Base-by-base conservation (phyloP, 148 eudicot genomes). In the Diospyros lotus region DNA sequence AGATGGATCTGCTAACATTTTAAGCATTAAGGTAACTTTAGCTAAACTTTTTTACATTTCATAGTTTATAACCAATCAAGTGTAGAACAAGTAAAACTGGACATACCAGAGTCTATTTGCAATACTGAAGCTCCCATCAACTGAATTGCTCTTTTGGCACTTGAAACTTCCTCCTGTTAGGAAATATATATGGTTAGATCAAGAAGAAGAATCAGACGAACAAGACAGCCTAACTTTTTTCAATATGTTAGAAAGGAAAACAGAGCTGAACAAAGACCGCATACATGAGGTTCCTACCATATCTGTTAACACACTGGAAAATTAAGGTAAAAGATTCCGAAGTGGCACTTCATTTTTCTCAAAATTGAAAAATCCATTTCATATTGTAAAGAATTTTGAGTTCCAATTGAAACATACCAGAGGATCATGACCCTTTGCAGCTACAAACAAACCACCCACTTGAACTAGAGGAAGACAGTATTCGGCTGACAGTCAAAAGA, bases 341-440 rank as follows among this genome's bases (percentile, higher is more conserved):
- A 56, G 13, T 60, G 53, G 43, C 17, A 59, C 11, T 46, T 50
- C 44, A 60, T 18, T 52, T 42, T 46, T 59, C 17, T 10, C 43
- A 4, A 28, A 15, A 59, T 28, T 9, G 52, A n/a, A 44, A 9
- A 18, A 60, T 18, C 55, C 40, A 43, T 12, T 4, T 4, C 60
- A 18, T 6, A 18, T 7, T 4, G 8, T 0, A 46, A 44, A 45
- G 66, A 13, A 45, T 10, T 11, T 46, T 7, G 14, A 68, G 42
- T 40, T 73, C 68, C 65, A 51, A 73, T 41, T 54, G 58, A 45
- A 53, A 50, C 78, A 77, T 76, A 93, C 94, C 94, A 82, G 85
- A 69, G 97, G 97, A 82, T 90, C 88, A 75, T 90, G 98, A 69
- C 98, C 98, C 81, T 95, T 92, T 13, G 98, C 98, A 79, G 98